These are phyloP conservation scores for Aureobasidium zeae DNA, from an alignment of 2,329 filamentous ascomycete genomes.

Conservation along the genomic window DNA sequence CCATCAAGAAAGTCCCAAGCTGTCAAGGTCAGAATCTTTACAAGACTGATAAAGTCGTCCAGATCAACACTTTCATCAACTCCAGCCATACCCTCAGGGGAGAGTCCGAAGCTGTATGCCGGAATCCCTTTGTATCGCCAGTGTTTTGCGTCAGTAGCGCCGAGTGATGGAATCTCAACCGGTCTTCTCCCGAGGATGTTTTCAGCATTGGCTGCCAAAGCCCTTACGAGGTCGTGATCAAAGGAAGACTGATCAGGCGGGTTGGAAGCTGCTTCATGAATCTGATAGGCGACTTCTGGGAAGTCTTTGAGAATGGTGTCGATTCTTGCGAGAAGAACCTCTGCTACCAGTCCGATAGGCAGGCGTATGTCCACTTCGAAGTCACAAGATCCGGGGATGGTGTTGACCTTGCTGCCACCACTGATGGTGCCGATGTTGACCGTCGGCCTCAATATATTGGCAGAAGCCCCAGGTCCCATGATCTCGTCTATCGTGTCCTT, in stretches of 20 bases:
- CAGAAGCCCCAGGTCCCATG: slow-evolving; percentile 31
- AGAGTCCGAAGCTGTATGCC: slow-evolving; percentile 31
- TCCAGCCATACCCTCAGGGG: slow-evolving; percentile 26
- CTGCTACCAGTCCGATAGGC: slow-evolving; percentile 30
- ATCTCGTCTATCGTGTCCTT: slow-evolving; percentile 27
- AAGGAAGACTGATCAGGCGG: slow-evolving; percentile 26
- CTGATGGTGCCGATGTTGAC: slow-evolving; percentile 35
- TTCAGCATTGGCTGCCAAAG: slow-evolving; percentile 25
- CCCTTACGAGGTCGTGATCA: slow-evolving; percentile 28
- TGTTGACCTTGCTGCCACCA: slow-evolving; percentile 36
- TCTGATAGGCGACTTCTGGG: slow-evolving; percentile 24
- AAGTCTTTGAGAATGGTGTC: slow-evolving; percentile 23
- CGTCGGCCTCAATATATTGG: slow-evolving; percentile 29
- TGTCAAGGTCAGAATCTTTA: slow-evolving; percentile 26
- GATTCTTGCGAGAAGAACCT: slow-evolving; percentile 26
- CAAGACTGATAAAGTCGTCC: slow-evolving; percentile 26
- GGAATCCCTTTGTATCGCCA: slow-evolving; percentile 32
- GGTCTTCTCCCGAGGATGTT: slow-evolving; percentile 23
- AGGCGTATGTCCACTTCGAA: slow-evolving; percentile 36
- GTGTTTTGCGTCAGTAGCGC: slow-evolving; percentile 36
- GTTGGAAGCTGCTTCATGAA: slow-evolving; percentile 31
- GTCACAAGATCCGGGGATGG: slow-evolving; percentile 32
- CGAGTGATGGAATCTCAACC: slow-evolving; percentile 30
- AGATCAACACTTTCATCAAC: slow-evolving; percentile 24
- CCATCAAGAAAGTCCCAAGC: slow-evolving; percentile 27